phyloP scores from a whole-genome alignment of 2,329 filamentous ascomycete genomes.

The Alternaria brassicae region DNA sequence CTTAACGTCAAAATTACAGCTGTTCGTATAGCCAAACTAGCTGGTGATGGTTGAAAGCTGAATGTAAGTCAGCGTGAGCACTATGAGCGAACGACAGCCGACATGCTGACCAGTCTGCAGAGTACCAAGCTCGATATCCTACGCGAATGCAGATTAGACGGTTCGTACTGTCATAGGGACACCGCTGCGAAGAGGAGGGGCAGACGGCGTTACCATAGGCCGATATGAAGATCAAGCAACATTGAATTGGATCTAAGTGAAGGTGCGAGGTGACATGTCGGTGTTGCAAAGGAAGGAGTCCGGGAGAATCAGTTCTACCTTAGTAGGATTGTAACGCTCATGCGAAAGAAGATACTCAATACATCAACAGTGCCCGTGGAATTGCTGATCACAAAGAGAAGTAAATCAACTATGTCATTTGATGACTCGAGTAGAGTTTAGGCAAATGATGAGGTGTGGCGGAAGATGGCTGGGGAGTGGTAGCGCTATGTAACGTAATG shows the following conservation, averaged over 20 bases:
- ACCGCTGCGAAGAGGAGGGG: neutral
- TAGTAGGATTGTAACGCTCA: neutral
- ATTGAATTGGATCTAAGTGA: neutral
- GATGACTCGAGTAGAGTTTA: neutral
- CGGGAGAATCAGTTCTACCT: too few species aligned
- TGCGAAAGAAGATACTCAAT: neutral
- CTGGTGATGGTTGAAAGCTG: neutral
- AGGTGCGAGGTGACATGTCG: neutral
- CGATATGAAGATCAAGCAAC: neutral
- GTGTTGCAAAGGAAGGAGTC: neutral
- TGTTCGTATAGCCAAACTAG: neutral
- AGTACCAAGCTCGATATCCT: neutral
- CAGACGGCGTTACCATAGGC: too few species aligned
- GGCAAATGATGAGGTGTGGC: neutral
- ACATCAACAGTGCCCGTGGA: neutral
- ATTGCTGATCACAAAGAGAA: neutral
- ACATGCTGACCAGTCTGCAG: neutral
- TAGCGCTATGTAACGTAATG: slow-evolving; percentile 2
- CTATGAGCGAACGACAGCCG: neutral
- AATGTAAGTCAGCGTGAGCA: neutral
- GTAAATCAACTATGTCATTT: neutral
- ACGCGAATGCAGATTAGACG: neutral
- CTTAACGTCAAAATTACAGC: too few species aligned
- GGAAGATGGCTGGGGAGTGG: neutral
- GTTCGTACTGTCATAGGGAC: too few species aligned